These are phyloP conservation scores for Cladorrhinum sp. DNA, from an alignment of 2,329 filamentous ascomycete species.

Conservation along the genomic window DNA sequence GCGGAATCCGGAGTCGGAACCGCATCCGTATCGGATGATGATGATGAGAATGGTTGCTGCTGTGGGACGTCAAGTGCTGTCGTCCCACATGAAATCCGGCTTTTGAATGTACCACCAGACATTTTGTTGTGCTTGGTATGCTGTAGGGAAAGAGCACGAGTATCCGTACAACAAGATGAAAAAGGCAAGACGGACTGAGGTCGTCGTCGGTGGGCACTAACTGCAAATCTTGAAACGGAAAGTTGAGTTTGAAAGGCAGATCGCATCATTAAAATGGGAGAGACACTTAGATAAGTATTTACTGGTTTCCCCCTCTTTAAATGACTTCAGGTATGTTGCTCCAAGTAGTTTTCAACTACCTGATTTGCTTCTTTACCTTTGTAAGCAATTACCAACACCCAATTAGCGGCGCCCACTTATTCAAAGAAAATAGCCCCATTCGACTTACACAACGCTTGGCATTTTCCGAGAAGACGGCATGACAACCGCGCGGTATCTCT, in stretches of 20 bases:
- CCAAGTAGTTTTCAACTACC: too few relatives aligned
- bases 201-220: too few relatives aligned
- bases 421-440: conserved; percentile 6
- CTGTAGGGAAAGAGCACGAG: too few relatives aligned
- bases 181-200: too few relatives aligned
- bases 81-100: not conserved
- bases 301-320: not conserved
- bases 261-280: too few relatives aligned
- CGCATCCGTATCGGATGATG: not conserved
- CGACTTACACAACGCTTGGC: not conserved
- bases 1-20: not conserved
- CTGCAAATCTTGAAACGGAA: too few relatives aligned
- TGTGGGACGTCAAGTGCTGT: not conserved
- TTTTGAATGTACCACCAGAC: too few relatives aligned
- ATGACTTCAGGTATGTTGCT: not conserved
- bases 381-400: not conserved
- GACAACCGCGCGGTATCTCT: conserved; percentile 15
- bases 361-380: not conserved
- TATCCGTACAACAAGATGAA: too few relatives aligned
- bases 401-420: not conserved
- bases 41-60: not conserved
- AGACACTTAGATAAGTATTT: not conserved
- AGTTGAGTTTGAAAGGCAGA: too few relatives aligned
- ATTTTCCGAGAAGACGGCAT: not conserved
- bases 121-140: too few relatives aligned